A percentile compares a stretch with the other conserved stretches of the same genome.
Conservation (phyloP, 306 rosid genomes). For the Sechiopsis laciniata region DNA sequence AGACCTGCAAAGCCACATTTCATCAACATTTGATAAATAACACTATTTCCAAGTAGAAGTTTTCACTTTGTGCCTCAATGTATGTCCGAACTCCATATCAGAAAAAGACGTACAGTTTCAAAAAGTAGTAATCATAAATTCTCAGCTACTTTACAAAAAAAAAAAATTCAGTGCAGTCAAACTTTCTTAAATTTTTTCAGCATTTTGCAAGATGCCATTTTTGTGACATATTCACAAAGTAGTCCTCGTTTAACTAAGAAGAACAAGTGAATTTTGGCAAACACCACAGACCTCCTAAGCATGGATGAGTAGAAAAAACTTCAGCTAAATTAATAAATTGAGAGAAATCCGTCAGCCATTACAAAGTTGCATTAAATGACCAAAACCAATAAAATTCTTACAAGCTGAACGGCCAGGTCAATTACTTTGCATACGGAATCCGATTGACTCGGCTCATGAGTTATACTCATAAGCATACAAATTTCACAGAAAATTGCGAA, state of each 20-base stretch:
- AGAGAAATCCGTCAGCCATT: neutral
- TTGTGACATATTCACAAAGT: neutral
- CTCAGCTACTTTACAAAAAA: neutral
- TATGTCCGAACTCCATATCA: slow-evolving; percentile 9
- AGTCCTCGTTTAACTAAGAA: neutral
- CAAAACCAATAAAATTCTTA: neutral
- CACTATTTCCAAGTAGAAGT: neutral
- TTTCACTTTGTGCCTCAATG: neutral
- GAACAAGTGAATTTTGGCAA: neutral
- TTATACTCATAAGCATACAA: neutral
- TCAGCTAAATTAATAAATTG: neutral
- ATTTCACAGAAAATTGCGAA: neutral
- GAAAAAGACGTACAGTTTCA: neutral
- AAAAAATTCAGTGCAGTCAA: neutral
- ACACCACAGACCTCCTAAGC: neutral
- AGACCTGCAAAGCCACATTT: slow-evolving; percentile 12
- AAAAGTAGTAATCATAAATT: too few species aligned
- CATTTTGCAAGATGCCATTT: neutral
- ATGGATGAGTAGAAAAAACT: neutral
- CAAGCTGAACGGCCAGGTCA: neutral
- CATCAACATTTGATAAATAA: slow-evolving; percentile 7
- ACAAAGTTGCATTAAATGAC: neutral
- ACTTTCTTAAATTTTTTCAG: neutral
- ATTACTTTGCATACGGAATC: neutral
- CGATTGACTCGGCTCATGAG: neutral